Evolutionary conservation across 1,284 basidiomycete genomes (phyloP), one percentile per base, ranked within the genome.

Genomic region (Coriolopsis trogii): DNA sequence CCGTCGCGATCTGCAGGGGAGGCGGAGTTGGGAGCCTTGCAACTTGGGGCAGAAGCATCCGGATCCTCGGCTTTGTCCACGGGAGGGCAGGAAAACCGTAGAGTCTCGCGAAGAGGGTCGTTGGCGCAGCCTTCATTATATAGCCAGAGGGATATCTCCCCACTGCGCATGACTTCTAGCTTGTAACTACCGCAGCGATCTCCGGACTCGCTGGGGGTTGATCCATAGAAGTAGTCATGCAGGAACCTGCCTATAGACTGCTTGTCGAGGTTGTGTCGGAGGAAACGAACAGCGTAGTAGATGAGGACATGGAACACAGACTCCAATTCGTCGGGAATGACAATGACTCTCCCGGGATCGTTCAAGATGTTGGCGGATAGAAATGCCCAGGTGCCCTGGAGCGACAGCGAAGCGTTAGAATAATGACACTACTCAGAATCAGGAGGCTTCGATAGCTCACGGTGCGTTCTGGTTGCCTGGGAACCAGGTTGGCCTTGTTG

Each of bases 321-420:
- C 24, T 48, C 46, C 2, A 48, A 29, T 3, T 48, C 46, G 23
- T 48, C 46, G 1, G 38, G 36, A 9, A 48, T 18, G 15, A 25
- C 39, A 16, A 41, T 26, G 13, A 6, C 25, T 1, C 26, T 29
- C 1, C 6, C 1, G 0, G 18, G 21, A 8, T 48, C 30, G 7
- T 23, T 31, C 7, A 48, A 39, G 3, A 28, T n/a, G 9, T 33
- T 1, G 4, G 28, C 46, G 0, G 46, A 40, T 30, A 41, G 21
- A 24, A 31, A 41, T 16, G 40, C 38, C 46, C 46, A 48, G 0
- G 46, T 48, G 2, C 46, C 46, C 46, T 48, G 8, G 4, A 4
- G 9, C 9, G 24, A 6, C 4, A 23, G 6, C 13, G n/a, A 6
- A 6, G 21, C 20, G 26, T 29, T 10, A 38, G 15, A 6, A 18